Base-by-base conservation (phyloP, 495 filamentous ascomycete genomes). In the Neurospora sp. region DNA sequence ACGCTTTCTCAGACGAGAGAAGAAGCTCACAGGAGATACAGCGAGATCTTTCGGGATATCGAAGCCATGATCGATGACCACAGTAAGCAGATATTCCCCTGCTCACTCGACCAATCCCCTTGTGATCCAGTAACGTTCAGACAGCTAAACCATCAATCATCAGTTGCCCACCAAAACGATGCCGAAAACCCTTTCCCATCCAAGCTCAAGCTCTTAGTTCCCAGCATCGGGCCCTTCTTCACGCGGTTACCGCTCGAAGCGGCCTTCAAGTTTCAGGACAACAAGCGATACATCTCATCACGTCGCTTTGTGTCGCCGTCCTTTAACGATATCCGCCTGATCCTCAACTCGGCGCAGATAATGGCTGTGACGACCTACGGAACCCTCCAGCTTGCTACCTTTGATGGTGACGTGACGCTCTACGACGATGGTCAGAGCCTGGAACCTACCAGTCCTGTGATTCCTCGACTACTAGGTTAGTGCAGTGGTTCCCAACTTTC, bases 321-420 rank as follows among this genome's bases (percentile, higher is more conserved):
- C 14, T 99, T 99, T 87, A 99, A 99, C 83, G 96, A 99, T 78
- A 90, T 99, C 74, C 90, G 96, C 4, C 84, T 98, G 8, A 93
- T 94, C 71, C 88, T 99, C 75, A 99, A 98, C 84, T 94, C 96
- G 38, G 94, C 96, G 70, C 96, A 99, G 83, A 84, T 97, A 35
- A 91, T 97, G 87, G 92, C 92, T 70, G 86, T 98, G 3, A 90
- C 93, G 8, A 88, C 86, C 18, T 86, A 86, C 62, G 88, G 90
- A n/a, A 86, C 87, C 2, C 83, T 96, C 9, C 87, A 94, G 75
- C 89, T 99, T 4, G 90, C 97, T 69, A 99, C 96, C 16, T 98
- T 99, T 77, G 96, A 99, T 80, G 96, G 96, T 79, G 96, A 99
- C 78, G 94, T 99, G 14, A 99, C 96, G 7, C 88, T 99, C 44